Percentiles rank a stretch among this genome's conserved stretches.
These are phyloP conservation scores for Exophiala phaeomuriformis DNA, from an alignment of 2,329 filamentous ascomycete genomes.

Conservation along the genomic window DNA sequence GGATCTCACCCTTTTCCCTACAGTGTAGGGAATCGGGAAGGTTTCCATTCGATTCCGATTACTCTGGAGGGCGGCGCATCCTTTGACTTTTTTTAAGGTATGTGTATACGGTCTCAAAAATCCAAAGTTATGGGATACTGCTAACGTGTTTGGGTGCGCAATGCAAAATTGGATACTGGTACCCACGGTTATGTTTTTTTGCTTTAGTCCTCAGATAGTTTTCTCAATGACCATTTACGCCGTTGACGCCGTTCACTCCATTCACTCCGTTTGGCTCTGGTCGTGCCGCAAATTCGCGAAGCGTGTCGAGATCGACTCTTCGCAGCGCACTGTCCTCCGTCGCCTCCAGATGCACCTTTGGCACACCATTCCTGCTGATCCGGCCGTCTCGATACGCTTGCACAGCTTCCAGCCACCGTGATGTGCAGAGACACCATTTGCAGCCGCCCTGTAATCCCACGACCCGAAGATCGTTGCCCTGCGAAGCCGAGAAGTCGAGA, in stretches of 20 bases:
- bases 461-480: conserved; percentile 54
- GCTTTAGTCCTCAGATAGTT: neutral
- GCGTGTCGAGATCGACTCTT: conserved; percentile 31
- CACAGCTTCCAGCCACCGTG: conserved; percentile 54
- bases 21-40: conserved; percentile 31
- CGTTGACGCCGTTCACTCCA: conserved; percentile 14
- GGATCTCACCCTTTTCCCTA: conserved; percentile 42
- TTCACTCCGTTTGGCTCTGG: conserved; percentile 24
- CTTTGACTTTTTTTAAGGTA: conserved; percentile 37
- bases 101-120: neutral
- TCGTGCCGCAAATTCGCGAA: conserved; percentile 33
- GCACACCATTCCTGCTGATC: conserved; percentile 23
- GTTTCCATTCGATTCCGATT: conserved; percentile 87
- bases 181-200: neutral
- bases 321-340: conserved; percentile 35
- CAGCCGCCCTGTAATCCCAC: conserved; percentile 53
- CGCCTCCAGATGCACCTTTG: conserved; percentile 33
- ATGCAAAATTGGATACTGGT: neutral
- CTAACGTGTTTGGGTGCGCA: conserved; percentile 4
- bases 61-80: conserved; percentile 75
- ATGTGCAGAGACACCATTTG: conserved; percentile 58
- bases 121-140: conserved; percentile 16
- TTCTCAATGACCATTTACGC: conserved; percentile 10
- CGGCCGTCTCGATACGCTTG: conserved; percentile 45
- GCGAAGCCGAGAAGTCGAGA: conserved; percentile 53